Percentiles rank a stretch among this genome's conserved stretches.
phyloP scores from a whole-genome alignment of 2,329 filamentous ascomycete species.

The Alternaria conjuncta region DNA sequence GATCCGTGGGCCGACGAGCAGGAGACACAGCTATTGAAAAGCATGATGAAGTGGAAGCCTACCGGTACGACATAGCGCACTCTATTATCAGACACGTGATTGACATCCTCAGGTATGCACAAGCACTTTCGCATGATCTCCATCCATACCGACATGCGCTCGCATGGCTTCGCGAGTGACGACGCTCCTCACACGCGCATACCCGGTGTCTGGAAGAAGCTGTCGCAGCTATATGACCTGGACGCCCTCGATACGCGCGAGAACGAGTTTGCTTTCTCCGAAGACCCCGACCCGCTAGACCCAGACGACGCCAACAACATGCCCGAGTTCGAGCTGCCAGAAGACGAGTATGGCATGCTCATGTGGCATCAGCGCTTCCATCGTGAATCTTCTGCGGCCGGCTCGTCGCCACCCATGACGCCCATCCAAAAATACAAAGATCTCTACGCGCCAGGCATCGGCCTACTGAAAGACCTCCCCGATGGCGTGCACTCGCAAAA shows the following conservation, averaged over 20 bases:
- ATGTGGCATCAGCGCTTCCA: conserved; percentile 53
- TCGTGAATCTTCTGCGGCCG: conserved; percentile 28
- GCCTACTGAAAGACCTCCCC: conserved; percentile 42
- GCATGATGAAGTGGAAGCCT: conserved; percentile 94
- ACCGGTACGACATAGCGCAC: conserved; percentile 61
- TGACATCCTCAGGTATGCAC: conserved; percentile 58
- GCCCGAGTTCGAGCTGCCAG: conserved; percentile 53
- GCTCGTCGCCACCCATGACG: conserved; percentile 41
- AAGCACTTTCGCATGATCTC: conserved; percentile 61
- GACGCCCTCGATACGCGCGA: conserved; percentile 85
- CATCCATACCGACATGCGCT: conserved; percentile 46
- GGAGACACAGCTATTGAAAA: conserved; percentile 89
- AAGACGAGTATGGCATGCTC: conserved; percentile 52
- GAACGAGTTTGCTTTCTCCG: conserved; percentile 62
- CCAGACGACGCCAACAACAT: conserved; percentile 41
- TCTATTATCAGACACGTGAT: neutral
- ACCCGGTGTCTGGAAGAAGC: conserved; percentile 89
- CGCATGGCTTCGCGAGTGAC: conserved; percentile 71
- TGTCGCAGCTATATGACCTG: conserved; percentile 83
- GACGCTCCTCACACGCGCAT: conserved; percentile 81
- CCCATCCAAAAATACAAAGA: conserved; percentile 41
- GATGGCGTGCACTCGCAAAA: conserved; percentile 34
- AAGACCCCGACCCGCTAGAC: conserved; percentile 60
- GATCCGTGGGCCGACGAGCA: conserved; percentile 96
- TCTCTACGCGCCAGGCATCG: conserved; percentile 40